A percentile compares a stretch with the other conserved stretches of the same genome.
These are phyloP conservation scores for Medicago ruthenica DNA, from an alignment of 306 rosid species.

Conservation along the genomic window DNA sequence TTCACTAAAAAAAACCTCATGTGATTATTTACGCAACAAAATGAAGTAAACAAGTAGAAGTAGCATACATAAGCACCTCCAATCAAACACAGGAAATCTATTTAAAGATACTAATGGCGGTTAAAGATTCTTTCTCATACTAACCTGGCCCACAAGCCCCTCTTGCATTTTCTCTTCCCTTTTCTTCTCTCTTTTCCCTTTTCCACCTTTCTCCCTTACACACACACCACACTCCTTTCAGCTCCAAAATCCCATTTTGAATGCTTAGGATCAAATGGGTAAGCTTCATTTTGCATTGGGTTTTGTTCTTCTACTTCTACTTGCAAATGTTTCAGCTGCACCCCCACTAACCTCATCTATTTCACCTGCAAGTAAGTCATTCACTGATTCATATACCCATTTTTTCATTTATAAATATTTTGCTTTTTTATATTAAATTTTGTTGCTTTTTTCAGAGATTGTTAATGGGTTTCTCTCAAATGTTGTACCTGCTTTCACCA, in stretches of 20 bases:
- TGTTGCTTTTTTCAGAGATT: constrained; percentile 61
- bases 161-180: constrained; percentile 23
- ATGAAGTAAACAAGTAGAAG: too few species aligned
- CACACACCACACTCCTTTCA: constrained; percentile 12
- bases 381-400: neutral
- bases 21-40: too few species aligned
- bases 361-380: constrained; percentile 71
- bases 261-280: constrained; percentile 53
- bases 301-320: constrained; percentile 53
- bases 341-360: constrained; percentile 39
- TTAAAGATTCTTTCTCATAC: constrained; percentile 38
- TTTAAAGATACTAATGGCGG: constrained; percentile 41
- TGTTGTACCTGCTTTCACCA: constrained; percentile 65
- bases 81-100: neutral
- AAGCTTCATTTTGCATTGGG: constrained; percentile 48
- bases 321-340: constrained; percentile 58
- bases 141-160: constrained; percentile 41
- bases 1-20: too few species aligned
- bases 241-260: neutral
- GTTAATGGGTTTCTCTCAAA: constrained; percentile 71
- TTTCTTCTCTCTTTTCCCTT: constrained; percentile 48
- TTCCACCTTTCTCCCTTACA: constrained; percentile 2
- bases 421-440: constrained; percentile 2
- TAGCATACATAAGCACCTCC: neutral
- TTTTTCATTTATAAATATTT: constrained; percentile 25